Conservation (phyloP, 1,284 basidiomycete species). For the Cerrena zonata region DNA sequence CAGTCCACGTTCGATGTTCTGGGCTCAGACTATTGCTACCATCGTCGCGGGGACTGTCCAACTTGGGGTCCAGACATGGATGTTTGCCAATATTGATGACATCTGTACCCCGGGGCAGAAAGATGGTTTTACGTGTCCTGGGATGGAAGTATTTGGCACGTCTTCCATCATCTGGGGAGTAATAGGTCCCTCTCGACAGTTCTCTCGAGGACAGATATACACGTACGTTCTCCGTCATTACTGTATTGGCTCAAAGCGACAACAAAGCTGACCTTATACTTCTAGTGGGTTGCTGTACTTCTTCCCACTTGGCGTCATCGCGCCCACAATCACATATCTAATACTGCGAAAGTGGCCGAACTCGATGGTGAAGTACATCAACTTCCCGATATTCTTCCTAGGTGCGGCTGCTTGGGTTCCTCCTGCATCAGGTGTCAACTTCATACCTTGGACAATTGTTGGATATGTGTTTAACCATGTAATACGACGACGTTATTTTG, state of each 20-base stretch:
- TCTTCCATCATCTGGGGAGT: slow-evolving; percentile 46
- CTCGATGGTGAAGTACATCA: slow-evolving; percentile 40
- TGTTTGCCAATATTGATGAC: slow-evolving; percentile 43
- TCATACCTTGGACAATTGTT: slow-evolving; percentile 43
- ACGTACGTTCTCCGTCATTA: slow-evolving; percentile 13
- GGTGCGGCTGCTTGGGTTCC: slow-evolving; percentile 47
- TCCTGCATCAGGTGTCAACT: slow-evolving; percentile 40
- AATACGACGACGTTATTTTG: slow-evolving; percentile 43
- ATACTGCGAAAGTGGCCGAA: slow-evolving; percentile 40
- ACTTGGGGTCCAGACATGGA: slow-evolving; percentile 44
- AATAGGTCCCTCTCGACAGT: slow-evolving; percentile 42
- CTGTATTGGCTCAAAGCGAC: neutral
- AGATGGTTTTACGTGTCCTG: slow-evolving; percentile 37
- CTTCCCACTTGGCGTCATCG: slow-evolving; percentile 51
- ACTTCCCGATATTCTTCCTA: slow-evolving; percentile 47
- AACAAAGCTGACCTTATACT: slow-evolving; percentile 30
- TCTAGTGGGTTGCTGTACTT: slow-evolving; percentile 37
- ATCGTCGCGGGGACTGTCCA: slow-evolving; percentile 42
- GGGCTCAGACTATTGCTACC: slow-evolving; percentile 44
- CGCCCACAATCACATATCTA: slow-evolving; percentile 38
- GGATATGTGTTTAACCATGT: slow-evolving; percentile 51
- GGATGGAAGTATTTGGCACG: slow-evolving; percentile 37
- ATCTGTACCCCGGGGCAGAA: slow-evolving; percentile 37
- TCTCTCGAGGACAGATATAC: slow-evolving; percentile 35
- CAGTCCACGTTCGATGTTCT: slow-evolving; percentile 43